phyloP scores from a whole-genome alignment of 164 flowering plant species.

The Piper betle region DNA sequence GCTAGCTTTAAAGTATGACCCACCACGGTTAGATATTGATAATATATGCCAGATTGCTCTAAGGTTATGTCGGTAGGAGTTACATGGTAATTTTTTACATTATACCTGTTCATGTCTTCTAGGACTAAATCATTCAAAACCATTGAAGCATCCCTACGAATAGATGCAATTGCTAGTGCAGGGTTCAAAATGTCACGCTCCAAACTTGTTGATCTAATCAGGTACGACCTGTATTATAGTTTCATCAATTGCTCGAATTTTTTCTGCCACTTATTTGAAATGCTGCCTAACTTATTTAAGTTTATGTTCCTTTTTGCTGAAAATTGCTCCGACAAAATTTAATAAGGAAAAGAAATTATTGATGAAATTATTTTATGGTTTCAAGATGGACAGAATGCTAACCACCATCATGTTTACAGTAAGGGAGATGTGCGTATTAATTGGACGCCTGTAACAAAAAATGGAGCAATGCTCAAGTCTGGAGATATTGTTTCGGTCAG shows the following conservation, averaged over 20 bases:
- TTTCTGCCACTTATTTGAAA: not conserved
- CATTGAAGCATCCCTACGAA: slow-evolving; percentile 68
- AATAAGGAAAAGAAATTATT: no score
- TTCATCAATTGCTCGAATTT: not conserved
- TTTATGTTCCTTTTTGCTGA: no score
- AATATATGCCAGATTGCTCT: not conserved
- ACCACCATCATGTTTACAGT: slow-evolving; percentile 21
- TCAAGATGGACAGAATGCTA: not conserved
- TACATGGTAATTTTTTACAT: not conserved
- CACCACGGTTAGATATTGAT: slow-evolving; percentile 48
- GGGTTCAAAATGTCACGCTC: slow-evolving; percentile 88
- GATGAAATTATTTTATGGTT: no score
- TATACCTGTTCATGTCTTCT: slow-evolving; percentile 1
- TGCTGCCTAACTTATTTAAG: not conserved
- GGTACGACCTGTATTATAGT: slow-evolving; percentile 26
- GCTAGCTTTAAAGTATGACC: slow-evolving; percentile 75
- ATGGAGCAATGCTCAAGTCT: slow-evolving; percentile 54
- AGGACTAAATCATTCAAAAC: slow-evolving; percentile 69
- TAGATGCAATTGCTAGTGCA: slow-evolving; percentile 91
- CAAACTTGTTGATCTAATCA: slow-evolving; percentile 65
- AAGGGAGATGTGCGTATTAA: slow-evolving; percentile 79
- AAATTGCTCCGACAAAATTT: no score
- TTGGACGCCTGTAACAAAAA: slow-evolving; percentile 65
- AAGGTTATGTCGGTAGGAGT: slow-evolving; percentile 2
- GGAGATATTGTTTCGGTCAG: slow-evolving; percentile 84